Evolutionary conservation across 768 basidiomycete genomes (phyloP).

Genomic region (Auriscalpium orientale): DNA sequence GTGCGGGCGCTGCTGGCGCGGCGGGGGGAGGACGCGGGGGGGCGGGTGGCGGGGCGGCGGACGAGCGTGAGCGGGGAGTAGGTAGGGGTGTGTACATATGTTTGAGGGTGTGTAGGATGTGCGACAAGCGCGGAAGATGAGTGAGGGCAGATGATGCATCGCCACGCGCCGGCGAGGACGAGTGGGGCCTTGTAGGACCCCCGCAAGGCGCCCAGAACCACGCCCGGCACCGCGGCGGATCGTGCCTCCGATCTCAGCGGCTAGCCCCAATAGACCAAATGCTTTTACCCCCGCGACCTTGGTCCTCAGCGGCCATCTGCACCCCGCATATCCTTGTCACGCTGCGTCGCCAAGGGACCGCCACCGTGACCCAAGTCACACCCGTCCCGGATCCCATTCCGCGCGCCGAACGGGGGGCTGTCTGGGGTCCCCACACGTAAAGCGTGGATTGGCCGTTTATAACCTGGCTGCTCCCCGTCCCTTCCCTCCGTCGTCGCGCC

Average conservation of each 20-base stretch:
- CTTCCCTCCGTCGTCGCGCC: constrained; percentile 18
- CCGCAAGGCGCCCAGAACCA: neutral
- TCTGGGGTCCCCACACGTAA: constrained; percentile 10
- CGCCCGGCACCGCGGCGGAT: constrained; percentile 2
- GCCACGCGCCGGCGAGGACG: neutral
- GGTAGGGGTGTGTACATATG: no score
- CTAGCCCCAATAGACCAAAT: constrained; percentile 9
- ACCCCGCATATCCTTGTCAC: neutral
- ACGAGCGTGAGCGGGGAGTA: constrained; percentile 1
- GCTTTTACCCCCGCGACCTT: constrained; percentile 11
- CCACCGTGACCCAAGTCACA: no score
- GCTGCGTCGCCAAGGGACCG: no score
- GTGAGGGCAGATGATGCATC: constrained; percentile 2
- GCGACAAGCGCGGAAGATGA: constrained; percentile 15
- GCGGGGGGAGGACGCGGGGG: constrained; percentile 31
- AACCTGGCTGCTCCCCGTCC: neutral
- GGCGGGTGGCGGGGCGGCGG: constrained; percentile 7
- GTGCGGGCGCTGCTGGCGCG: constrained; percentile 85
- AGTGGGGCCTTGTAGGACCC: constrained; percentile 6
- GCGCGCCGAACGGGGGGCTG: neutral
- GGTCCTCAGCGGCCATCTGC: constrained; percentile 1
- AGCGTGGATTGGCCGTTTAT: neutral
- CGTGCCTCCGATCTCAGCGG: constrained; percentile 18
- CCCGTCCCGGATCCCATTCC: no score
- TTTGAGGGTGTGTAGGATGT: no score